Conservation (phyloP, 2,329 filamentous ascomycete genomes). For the Graphilbum sp. region DNA sequence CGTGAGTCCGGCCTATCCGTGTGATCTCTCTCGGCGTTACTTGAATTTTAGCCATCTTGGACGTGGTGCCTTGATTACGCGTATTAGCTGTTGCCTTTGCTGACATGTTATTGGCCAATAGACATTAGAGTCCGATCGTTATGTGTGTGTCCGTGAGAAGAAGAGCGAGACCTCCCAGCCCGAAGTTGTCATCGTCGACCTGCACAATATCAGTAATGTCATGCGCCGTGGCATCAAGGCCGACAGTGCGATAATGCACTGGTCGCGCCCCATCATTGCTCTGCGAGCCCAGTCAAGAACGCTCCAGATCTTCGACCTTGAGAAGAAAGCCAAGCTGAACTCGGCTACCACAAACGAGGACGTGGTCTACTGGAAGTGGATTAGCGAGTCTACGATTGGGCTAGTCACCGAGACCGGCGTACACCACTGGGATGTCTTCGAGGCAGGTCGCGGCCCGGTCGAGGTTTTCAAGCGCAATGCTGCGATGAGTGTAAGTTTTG, state of each 20-base stretch:
- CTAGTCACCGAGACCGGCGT: constrained; percentile 82
- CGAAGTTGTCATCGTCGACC: constrained; percentile 93
- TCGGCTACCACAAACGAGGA: constrained; percentile 94
- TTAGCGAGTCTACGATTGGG: constrained; percentile 74
- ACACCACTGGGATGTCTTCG: constrained; percentile 96
- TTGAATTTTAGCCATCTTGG: too few relatives aligned
- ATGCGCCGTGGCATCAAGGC: constrained; percentile 93
- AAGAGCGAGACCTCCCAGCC: constrained; percentile 68
- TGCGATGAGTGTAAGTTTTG: constrained; percentile 58
- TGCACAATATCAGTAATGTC: constrained; percentile 95
- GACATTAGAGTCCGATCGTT: constrained; percentile 97
- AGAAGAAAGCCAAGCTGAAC: constrained; percentile 88
- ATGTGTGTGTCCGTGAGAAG: constrained; percentile 92
- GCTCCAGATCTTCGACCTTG: constrained; percentile 93
- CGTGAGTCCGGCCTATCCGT: constrained; percentile 41
- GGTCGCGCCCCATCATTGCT: constrained; percentile 88
- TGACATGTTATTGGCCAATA: constrained; percentile 20
- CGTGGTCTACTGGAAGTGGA: constrained; percentile 99
- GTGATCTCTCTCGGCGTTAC: too few relatives aligned
- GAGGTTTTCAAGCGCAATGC: constrained; percentile 92
- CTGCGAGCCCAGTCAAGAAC: constrained; percentile 89
- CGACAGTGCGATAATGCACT: constrained; percentile 99
- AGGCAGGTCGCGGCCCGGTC: constrained; percentile 61
- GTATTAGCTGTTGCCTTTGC: constrained; percentile 65
- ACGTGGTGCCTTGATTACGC: too few relatives aligned